Evolutionary conservation across 169 alveolate genomes (phyloP), one percentile per base, ranked within the genome.

Genomic region (Amoebophrya sp.): DNA sequence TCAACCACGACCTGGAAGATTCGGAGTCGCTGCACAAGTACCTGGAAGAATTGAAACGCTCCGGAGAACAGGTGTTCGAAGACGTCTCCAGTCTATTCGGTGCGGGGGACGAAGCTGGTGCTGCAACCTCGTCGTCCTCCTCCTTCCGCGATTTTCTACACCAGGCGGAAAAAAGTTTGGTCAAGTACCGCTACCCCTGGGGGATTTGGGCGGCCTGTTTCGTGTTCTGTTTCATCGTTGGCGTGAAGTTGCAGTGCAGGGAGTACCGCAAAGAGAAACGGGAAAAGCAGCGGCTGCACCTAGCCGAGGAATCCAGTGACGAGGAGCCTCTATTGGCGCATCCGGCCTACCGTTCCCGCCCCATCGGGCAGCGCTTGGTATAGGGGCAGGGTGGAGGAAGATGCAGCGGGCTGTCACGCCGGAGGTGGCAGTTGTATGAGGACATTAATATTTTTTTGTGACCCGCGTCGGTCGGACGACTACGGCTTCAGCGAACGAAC

Each of bases 131-230:
- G 66, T 47, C 66, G 7, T 47, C 66, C 66, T 47, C 66, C 66
- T 47, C 29, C 66, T 12, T 47, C 66, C 7, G 7, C 18, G 29
- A 12, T 47, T 47, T 47, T 47, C 29, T 47, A 7, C 66, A 47
- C 66, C 66, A 12, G 18, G 29, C 66, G 18, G 29, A 47, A 7
- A 18, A 47, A 7, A n/a, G 0, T 7, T 25, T 66, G 83, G 1
- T 66, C 39, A 66, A n/a, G 35, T 66, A 66, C 83, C 83, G 83
- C 1, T 66, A 25, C 83, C 83, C 83, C 39, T 66, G 83, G 83
- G 83, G 83, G 18, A 25, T 25, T 25, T 66, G 83, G 83, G 35
- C 18, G 29, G 12, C 10, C 35, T 66, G 1, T 25, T 66, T 66
- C 32, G 7, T 66, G 83, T 25, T 66, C 10, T 66, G 83, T 25